These are phyloP conservation scores for Lignosus rhinocerotis DNA, from an alignment of 1,284 basidiomycete species.

Conservation along the genomic window DNA sequence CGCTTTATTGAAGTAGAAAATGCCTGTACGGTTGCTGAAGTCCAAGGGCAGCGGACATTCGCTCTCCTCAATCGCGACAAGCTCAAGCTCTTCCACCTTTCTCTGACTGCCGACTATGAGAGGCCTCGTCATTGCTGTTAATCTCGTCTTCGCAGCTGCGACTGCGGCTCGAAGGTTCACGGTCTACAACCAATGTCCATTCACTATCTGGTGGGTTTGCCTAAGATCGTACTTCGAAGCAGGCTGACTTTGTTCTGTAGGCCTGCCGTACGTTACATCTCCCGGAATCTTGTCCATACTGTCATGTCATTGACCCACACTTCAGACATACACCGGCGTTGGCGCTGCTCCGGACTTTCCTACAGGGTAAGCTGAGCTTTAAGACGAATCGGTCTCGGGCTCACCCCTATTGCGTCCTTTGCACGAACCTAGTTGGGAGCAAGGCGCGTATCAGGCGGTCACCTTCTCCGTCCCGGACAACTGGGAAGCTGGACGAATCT, in stretches of 20 bases:
- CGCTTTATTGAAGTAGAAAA: not conserved
- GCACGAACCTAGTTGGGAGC: slow-evolving; percentile 33
- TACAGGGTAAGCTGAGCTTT: slow-evolving; percentile 10
- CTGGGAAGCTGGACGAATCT: slow-evolving; percentile 40
- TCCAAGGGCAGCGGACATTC: not conserved
- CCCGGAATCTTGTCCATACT: not conserved
- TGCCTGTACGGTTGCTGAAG: not conserved
- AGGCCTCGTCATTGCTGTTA: not conserved
- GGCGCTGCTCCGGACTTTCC: not conserved
- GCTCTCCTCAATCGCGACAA: not conserved
- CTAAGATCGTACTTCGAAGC: not conserved
- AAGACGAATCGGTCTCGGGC: no score
- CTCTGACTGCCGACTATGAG: not conserved
- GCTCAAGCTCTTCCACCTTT: not conserved
- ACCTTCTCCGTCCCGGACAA: slow-evolving; percentile 36
- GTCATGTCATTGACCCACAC: not conserved
- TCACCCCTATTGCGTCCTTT: not conserved
- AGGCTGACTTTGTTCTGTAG: not conserved
- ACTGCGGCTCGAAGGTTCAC: slow-evolving; percentile 1
- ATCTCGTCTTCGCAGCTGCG: slow-evolving; percentile 1
- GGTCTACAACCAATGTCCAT: slow-evolving; percentile 2
- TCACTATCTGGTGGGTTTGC: slow-evolving; percentile 4
- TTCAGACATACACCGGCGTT: not conserved
- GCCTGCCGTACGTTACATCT: not conserved
- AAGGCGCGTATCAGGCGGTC: slow-evolving; percentile 27